These are phyloP conservation scores for Fusarium sp. DNA, from an alignment of 2,329 filamentous ascomycete genomes.

Conservation along the genomic window DNA sequence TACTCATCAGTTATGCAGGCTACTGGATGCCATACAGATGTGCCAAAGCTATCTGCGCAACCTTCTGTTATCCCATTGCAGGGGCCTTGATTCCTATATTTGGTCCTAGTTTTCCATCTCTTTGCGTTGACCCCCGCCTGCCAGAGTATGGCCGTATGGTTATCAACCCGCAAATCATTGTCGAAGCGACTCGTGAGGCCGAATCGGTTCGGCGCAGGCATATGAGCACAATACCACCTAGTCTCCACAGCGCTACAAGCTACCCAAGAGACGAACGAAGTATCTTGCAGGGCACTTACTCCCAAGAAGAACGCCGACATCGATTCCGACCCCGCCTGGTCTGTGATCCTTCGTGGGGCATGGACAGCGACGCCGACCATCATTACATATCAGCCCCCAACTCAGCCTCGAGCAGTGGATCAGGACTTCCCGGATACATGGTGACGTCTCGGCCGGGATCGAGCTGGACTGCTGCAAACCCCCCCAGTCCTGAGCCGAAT, in stretches of 20 bases:
- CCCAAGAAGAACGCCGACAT: conserved; percentile 36
- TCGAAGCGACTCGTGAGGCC: conserved; percentile 65
- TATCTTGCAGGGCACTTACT: conserved; percentile 17
- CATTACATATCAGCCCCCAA: conserved; percentile 45
- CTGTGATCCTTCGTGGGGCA: conserved; percentile 43
- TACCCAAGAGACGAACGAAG: conserved; percentile 40
- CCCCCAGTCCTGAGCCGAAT: conserved; percentile 40
- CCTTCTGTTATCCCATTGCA: conserved; percentile 88
- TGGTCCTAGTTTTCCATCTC: conserved; percentile 80
- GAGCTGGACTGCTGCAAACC: conserved; percentile 38
- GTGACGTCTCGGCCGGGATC: conserved; percentile 44
- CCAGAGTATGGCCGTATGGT: conserved; percentile 75
- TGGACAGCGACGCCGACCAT: conserved; percentile 36
- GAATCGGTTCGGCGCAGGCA: conserved; percentile 41
- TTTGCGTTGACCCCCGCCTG: conserved; percentile 76
- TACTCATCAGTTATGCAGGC: conserved; percentile 65
- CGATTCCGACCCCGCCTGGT: conserved; percentile 40
- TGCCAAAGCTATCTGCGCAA: conserved; percentile 87
- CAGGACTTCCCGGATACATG: conserved; percentile 47
- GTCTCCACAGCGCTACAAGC: conserved; percentile 31
- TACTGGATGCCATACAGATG: conserved; percentile 97
- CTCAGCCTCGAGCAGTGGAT: conserved; percentile 49
- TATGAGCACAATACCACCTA: conserved; percentile 21
- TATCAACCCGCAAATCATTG: conserved; percentile 70
- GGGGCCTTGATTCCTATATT: conserved; percentile 92